Base-by-base conservation (phyloP, 805 yeast genomes). In the Torulaspora gathmanii region DNA sequence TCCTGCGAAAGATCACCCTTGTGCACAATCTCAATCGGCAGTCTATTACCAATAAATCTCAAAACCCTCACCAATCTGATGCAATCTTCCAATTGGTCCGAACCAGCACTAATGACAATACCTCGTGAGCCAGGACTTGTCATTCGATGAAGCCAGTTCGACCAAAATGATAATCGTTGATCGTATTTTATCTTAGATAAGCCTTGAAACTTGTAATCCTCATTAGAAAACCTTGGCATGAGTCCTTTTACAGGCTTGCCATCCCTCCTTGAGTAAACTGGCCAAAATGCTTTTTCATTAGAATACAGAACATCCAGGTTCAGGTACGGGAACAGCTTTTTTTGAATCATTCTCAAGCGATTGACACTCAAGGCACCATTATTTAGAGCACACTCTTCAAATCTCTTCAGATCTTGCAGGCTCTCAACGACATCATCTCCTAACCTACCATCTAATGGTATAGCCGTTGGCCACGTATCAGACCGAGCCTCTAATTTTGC, bases 61-160 rank as follows among this genome's bases (percentile, higher is more conserved):
- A 72, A 56, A 36, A 78, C 66, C 3, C 76, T 71, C 23, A 85
- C 63, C 26, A 70, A 41, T 19, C 71, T 60, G 8, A 67, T 55
- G 20, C 67, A 56, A 20, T 70, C 64, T 17, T 50, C 53, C 13
- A 69, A 55, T 45, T 64, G 68, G 22, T 45, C 50, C 41, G 68
- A 68, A 5, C 65, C 58, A 4, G 70, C 61, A 5, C 72, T 62
- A 26, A 72, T 51, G 3, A 68, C 73, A 33, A 70, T 61, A 13
- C 76, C 76, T 46, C 25, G 43, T n/a, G 49, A 42, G 13, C 35
- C 42, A 10, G 42, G 12, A 17, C 33, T 38, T 30, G 25, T 33
- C 16, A 28, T 10, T 20, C 23, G 17, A 12, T 41, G 20, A 25
- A 33, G 26, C 49, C 49, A 48, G 22, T 48, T 48, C 4, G 26